Conservation (phyloP, 495 filamentous ascomycete species). For the Pyronema omphalodes region DNA sequence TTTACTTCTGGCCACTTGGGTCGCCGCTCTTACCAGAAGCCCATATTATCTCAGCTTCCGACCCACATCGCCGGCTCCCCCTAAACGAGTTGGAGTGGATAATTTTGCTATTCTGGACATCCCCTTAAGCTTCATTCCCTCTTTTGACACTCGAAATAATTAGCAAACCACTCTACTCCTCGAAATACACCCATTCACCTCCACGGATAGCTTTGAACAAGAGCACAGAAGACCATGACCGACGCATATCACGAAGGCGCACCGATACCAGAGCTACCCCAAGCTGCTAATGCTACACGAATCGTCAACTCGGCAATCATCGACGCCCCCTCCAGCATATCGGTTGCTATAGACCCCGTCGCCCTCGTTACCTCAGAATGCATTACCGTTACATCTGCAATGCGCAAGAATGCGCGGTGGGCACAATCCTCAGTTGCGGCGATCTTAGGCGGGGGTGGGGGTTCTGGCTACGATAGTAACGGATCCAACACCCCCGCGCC, state of each 20-base stretch:
- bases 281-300: background rate
- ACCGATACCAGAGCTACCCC: background rate
- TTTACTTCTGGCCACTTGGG: background rate
- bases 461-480: constrained; percentile 26
- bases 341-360: constrained; percentile 84
- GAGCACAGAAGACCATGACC: background rate
- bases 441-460: constrained; percentile 67
- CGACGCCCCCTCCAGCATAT: constrained; percentile 5
- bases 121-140: background rate
- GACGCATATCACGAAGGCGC: background rate
- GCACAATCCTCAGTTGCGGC: constrained; percentile 91
- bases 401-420: constrained; percentile 95
- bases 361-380: constrained; percentile 97
- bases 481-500: constrained; percentile 22
- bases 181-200: background rate
- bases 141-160: background rate
- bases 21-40: background rate
- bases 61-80: background rate
- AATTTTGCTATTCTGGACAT: background rate
- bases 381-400: constrained; percentile 90
- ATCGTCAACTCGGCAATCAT: background rate
- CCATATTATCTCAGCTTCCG: background rate
- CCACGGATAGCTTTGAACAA: background rate
- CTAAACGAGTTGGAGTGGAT: background rate
- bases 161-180: background rate